These are phyloP conservation scores for Waltergamsia citrina DNA, from an alignment of 2,329 filamentous ascomycete species.

Conservation along the genomic window DNA sequence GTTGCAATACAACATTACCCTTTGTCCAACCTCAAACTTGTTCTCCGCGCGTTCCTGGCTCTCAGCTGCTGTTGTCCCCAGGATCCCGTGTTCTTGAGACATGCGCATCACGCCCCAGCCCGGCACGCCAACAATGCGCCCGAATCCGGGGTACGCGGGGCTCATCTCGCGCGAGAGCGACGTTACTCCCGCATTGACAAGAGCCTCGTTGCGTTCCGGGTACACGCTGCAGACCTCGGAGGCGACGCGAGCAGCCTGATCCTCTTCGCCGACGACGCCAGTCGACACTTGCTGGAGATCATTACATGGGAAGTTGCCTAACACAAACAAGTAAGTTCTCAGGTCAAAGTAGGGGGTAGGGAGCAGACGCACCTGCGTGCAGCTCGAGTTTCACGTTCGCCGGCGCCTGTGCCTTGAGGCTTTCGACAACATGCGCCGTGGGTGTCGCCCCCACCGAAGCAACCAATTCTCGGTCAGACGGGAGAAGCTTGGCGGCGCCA, in stretches of 20 bases:
- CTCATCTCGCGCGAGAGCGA: constrained; percentile 23
- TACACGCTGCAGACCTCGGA: constrained; percentile 28
- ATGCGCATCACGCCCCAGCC: constrained; percentile 22
- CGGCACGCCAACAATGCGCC: constrained; percentile 15
- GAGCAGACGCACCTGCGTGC: constrained; percentile 17
- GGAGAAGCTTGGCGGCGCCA: constrained; percentile 17
- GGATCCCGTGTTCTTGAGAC: constrained; percentile 27
- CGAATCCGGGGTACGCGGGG: constrained; percentile 15
- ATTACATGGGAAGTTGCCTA: constrained; percentile 25
- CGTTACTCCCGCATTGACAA: constrained; percentile 24
- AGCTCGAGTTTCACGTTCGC: constrained; percentile 22
- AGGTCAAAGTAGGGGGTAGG: too few species aligned
- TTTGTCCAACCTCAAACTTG: constrained; percentile 21
- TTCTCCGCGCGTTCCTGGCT: constrained; percentile 13
- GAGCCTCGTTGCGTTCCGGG: constrained; percentile 24
- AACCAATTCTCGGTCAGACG: constrained; percentile 14
- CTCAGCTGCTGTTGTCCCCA: constrained; percentile 11
- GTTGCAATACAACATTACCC: constrained; percentile 18
- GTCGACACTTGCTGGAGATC: constrained; percentile 28
- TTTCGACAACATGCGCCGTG: constrained; percentile 22
- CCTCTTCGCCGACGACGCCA: constrained; percentile 14
- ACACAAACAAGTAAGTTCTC: background rate
- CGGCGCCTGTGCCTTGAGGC: constrained; percentile 17
- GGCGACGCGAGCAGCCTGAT: constrained; percentile 19
- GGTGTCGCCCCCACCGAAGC: constrained; percentile 24